A percentile compares a stretch with the other conserved stretches of the same genome.
These are phyloP conservation scores for Globisporangium viniferum DNA, from an alignment of 352 stramenopile species.

Conservation along the genomic window DNA sequence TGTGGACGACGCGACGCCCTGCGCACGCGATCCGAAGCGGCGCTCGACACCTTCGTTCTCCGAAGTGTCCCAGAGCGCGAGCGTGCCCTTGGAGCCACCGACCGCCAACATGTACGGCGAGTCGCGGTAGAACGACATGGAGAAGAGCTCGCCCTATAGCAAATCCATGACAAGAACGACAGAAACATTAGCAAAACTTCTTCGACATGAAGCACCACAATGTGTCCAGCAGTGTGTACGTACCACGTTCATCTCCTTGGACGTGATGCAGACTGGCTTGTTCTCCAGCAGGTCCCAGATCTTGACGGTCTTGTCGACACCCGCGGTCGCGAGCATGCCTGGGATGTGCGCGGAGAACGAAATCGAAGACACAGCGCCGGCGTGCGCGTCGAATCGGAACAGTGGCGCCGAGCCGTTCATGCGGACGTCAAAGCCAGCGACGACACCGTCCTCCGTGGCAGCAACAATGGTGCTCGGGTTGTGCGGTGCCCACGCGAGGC, in stretches of 20 bases:
- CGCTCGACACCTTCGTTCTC: slow-evolving; percentile 86
- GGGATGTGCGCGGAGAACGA: slow-evolving; percentile 84
- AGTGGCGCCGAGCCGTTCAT: slow-evolving; percentile 90
- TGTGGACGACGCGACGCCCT: slow-evolving; percentile 27
- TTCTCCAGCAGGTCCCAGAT: slow-evolving; percentile 93
- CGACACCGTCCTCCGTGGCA: slow-evolving; percentile 92
- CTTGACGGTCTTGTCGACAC: slow-evolving; percentile 98
- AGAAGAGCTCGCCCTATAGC: slow-evolving; percentile 84
- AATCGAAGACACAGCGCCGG: slow-evolving; percentile 81
- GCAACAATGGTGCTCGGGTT: slow-evolving; percentile 91
- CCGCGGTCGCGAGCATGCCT: slow-evolving; percentile 94
- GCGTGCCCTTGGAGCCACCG: slow-evolving; percentile 84
- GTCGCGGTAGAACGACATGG: slow-evolving; percentile 88
- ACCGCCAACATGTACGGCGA: slow-evolving; percentile 87
- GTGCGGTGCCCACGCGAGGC: slow-evolving; percentile 93
- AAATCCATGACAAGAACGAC: slow-evolving; percentile 14
- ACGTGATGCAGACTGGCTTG: slow-evolving; percentile 74
- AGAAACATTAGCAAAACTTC: not conserved
- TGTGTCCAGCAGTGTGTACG: slow-evolving; percentile 20
- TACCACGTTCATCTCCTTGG: slow-evolving; percentile 92
- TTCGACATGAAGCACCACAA: not conserved
- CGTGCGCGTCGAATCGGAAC: slow-evolving; percentile 92
- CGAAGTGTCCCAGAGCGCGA: slow-evolving; percentile 89
- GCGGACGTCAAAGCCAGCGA: slow-evolving; percentile 95
- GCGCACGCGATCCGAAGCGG: slow-evolving; percentile 75